phyloP scores from a whole-genome alignment of 1,284 basidiomycete species.

The Boletus sp. region DNA sequence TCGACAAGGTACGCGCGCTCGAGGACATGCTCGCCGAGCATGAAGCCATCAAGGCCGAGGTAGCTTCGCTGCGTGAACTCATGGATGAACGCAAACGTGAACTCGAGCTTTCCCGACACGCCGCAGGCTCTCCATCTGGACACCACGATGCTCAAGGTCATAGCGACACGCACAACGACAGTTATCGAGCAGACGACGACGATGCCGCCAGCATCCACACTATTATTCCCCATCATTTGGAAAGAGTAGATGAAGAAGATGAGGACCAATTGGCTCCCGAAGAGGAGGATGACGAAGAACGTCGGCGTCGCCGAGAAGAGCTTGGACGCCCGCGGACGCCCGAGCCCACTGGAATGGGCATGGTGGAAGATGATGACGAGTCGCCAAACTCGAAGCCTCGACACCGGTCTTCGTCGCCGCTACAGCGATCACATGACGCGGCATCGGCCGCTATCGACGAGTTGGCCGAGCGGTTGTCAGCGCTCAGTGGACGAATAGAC shows the following conservation, averaged over 20 bases:
- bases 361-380: slow-evolving; percentile 44
- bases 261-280: slow-evolving; percentile 53
- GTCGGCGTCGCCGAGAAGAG: slow-evolving; percentile 49
- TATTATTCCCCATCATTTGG: slow-evolving; percentile 63
- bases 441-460: slow-evolving; percentile 45
- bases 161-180: slow-evolving; percentile 23
- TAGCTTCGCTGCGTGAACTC: slow-evolving; percentile 66
- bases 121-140: slow-evolving; percentile 23
- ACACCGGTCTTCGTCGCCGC: slow-evolving; percentile 17
- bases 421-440: slow-evolving; percentile 19
- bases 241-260: slow-evolving; percentile 71
- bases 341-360: slow-evolving; percentile 68
- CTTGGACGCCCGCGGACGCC: slow-evolving; percentile 70
- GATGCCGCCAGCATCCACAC: slow-evolving; percentile 59
- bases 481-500: slow-evolving; percentile 73
- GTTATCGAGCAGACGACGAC: slow-evolving; percentile 53
- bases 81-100: slow-evolving; percentile 55
- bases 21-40: slow-evolving; percentile 86
- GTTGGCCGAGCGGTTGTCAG: slow-evolving; percentile 67
- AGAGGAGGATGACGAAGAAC: slow-evolving; percentile 44
- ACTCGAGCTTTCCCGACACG: slow-evolving; percentile 21
- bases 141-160: slow-evolving; percentile 27
- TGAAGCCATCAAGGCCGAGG: slow-evolving; percentile 80
- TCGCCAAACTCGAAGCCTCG: slow-evolving; percentile 24
- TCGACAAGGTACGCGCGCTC: slow-evolving; percentile 82